Evolutionary conservation across 169 alveolate species (phyloP).

Genomic region (Perkinsus chesapeaki): DNA sequence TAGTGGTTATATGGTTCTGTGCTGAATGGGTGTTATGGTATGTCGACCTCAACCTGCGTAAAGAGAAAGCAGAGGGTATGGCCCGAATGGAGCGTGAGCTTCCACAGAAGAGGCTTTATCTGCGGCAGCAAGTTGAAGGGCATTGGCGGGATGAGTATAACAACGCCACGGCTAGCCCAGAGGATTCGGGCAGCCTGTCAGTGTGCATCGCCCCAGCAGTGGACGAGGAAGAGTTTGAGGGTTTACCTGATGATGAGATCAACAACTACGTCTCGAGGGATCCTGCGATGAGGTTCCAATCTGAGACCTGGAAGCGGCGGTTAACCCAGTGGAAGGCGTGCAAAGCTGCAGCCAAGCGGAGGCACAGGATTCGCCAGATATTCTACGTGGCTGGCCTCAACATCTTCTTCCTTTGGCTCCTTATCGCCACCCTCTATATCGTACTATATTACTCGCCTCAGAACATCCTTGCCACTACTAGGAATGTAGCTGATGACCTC

Average conservation of each 20-base stretch:
- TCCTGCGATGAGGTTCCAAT: background rate
- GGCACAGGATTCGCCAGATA: background rate
- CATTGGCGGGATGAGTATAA: background rate
- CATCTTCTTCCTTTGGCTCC: background rate
- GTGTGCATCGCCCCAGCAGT: background rate
- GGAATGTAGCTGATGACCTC: background rate
- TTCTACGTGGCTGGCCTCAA: background rate
- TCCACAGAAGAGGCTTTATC: background rate
- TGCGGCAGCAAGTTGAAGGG: background rate
- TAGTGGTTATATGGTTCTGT: background rate
- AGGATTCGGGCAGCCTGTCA: background rate
- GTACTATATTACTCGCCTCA: background rate
- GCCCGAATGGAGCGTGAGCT: background rate
- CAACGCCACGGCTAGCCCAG: background rate
- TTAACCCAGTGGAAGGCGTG: background rate
- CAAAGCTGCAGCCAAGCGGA: conserved; percentile 1
- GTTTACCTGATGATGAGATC: background rate
- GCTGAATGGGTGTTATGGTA: background rate
- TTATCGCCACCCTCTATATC: background rate
- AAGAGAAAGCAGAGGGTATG: background rate
- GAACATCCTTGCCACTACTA: background rate
- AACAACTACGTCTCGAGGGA: background rate
- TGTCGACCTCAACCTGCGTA: background rate
- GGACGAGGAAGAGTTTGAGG: background rate
- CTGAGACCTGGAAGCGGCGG: background rate